Evolutionary conservation across 2,329 filamentous ascomycete species (phyloP).

Genomic region (Dactylella cylindrospora): DNA sequence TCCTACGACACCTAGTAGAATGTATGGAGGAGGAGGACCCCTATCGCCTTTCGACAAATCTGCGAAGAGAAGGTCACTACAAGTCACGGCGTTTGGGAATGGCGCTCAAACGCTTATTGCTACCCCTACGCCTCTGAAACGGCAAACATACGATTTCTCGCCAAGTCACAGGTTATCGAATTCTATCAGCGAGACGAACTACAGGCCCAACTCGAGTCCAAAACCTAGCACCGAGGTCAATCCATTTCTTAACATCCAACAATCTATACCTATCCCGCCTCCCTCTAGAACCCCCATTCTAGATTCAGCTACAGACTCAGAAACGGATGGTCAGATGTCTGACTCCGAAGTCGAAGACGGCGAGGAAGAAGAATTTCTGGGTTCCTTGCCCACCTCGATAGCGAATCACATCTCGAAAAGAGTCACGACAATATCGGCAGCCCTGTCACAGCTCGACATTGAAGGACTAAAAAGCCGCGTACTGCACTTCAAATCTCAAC

Average conservation of each 20-base stretch:
- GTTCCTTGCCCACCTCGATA: conserved; percentile 67
- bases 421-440: conserved; percentile 68
- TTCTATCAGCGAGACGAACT: not conserved
- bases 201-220: conserved; percentile 29
- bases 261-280: conserved; percentile 1
- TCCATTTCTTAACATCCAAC: conserved; percentile 7
- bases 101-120: not conserved
- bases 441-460: conserved; percentile 61
- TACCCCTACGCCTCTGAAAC: conserved; percentile 22
- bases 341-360: conserved; percentile 47
- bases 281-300: conserved; percentile 5
- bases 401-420: conserved; percentile 70
- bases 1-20: conserved; percentile 23
- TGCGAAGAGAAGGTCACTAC: conserved; percentile 23
- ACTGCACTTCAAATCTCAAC: conserved; percentile 58
- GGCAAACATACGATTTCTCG: conserved; percentile 39
- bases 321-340: conserved; percentile 8
- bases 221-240: conserved; percentile 4
- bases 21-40: conserved; percentile 7
- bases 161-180: not conserved
- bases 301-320: conserved; percentile 10
- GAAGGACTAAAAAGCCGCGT: conserved; percentile 90
- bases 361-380: conserved; percentile 60
- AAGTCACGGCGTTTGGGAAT: conserved; percentile 7
- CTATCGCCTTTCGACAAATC: conserved; percentile 25